Base-by-base conservation (phyloP, 2,329 filamentous ascomycete genomes). In the Raffaelea deltoideospora region DNA sequence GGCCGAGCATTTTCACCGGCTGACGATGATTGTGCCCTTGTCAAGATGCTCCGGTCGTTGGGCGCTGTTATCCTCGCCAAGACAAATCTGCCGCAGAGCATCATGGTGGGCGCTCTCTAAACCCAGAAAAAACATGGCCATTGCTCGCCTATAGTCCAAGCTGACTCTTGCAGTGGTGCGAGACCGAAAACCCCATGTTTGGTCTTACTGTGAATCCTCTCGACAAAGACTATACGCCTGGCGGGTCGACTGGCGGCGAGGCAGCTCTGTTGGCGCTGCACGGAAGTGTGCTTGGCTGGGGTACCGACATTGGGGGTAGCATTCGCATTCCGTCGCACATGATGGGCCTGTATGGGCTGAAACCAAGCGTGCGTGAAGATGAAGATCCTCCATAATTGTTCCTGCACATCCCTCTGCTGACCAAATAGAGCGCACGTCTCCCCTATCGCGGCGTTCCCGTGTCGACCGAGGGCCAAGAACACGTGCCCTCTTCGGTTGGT, bases 401-500 rank as follows among this genome's bases (percentile, higher is more conserved):
- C 48, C 37, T 76, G 76, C 7, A 28, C 17, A 23, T 11, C 13
- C 19, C 13, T 18, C 5, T 20, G 43, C 43, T 53, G 54, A 60
- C 3, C 19, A 23, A 48, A 0, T 52, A 61, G 24, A 55, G 49
- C 3, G 52, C 59, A 2, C 61, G 64, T 0, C 45, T 76, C 11
- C 43, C 0, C 72, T 83, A 47, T 73, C 69, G 44, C 65, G 64
- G 1, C 61, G 79, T 32, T 55, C 72, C 7, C 10, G 38, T 46
- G 9, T 43, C 39, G 5, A 45, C 41, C 23, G 39, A 43, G 8
- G 39, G 41, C 10, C 41, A 43, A 14, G 41, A 43, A 18, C 43
- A 45, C 21, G 38, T 45, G 0, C 43, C 39, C 3, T 79, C 73
- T 0, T 72, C 79, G 0, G 64, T 81, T 5, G 79, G 79, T 0